phyloP scores from a whole-genome alignment of 208 protist genomes.

The Wallacemonas sp. region DNA sequence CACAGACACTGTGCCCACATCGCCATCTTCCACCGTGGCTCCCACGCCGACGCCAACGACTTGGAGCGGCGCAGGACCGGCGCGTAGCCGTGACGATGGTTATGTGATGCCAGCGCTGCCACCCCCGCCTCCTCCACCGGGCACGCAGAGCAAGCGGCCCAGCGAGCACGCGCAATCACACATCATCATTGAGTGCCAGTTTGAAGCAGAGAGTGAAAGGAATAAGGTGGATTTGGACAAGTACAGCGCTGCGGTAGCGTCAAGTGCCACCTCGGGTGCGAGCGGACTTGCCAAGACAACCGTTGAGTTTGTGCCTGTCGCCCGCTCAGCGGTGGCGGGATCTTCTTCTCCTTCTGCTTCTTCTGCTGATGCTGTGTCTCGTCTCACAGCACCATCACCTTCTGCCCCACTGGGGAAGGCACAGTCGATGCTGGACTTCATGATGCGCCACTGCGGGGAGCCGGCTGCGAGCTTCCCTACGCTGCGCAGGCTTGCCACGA shows the following conservation, averaged over 20 bases:
- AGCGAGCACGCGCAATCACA: not conserved
- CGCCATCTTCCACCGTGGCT: not conserved
- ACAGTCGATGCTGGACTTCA: conserved; percentile 27
- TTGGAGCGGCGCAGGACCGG: not conserved
- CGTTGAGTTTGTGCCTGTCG: not conserved
- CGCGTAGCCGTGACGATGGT: conserved; percentile 10
- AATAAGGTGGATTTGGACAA: conserved; percentile 1
- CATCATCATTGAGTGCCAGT: conserved; percentile 6
- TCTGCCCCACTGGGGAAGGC: too few species aligned
- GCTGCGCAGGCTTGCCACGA: conserved; percentile 16
- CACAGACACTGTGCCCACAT: not conserved
- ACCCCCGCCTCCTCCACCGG: not conserved
- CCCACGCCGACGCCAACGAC: not conserved
- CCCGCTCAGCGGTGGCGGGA: not conserved
- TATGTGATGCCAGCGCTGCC: conserved; percentile 11
- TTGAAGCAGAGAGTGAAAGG: not conserved
- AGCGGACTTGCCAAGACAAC: not conserved
- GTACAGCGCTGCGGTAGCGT: not conserved
- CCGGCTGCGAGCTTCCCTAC: conserved; percentile 18
- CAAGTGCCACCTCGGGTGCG: not conserved
- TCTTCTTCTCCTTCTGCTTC: too few species aligned
- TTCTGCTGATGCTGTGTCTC: too few species aligned
- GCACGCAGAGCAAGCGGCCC: not conserved
- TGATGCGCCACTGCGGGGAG: conserved; percentile 16
- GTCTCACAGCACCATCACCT: not conserved